Percentiles rank a stretch among this genome's conserved stretches.
Conservation (phyloP, 2,329 filamentous ascomycete species). For the Pseudogymnoascus verrucosus region DNA sequence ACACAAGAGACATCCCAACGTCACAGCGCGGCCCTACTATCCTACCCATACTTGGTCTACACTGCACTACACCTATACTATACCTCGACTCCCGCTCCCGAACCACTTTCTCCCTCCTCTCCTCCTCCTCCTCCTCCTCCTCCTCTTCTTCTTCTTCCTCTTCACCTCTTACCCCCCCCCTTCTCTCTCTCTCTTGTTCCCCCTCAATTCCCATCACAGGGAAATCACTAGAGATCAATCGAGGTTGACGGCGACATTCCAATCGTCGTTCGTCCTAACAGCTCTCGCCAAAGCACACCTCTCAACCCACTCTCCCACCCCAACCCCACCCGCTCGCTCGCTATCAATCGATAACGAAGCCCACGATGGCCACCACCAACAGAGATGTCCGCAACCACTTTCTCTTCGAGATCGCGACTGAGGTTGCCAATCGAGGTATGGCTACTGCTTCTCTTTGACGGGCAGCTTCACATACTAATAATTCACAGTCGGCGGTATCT, state of each 20-base stretch:
- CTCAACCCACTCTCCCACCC: background rate
- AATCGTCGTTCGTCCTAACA: background rate
- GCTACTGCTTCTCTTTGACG: slow-evolving; percentile 13
- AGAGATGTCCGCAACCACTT: slow-evolving; percentile 86
- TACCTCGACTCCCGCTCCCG: background rate
- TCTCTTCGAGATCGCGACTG: slow-evolving; percentile 93
- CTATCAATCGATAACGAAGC: background rate
- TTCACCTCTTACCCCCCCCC: background rate
- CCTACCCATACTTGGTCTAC: background rate
- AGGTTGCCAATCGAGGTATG: slow-evolving; percentile 91
- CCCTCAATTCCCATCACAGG: background rate
- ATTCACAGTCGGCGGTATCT: slow-evolving; percentile 81
- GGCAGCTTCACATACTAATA: slow-evolving; percentile 12
- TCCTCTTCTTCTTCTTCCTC: too few species aligned
- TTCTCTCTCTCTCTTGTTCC: background rate
- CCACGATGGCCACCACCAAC: slow-evolving; percentile 14
- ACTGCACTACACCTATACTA: background rate
- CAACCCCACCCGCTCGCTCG: background rate
- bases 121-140: too few species aligned
- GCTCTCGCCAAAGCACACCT: background rate
- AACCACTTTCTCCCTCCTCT: background rate
- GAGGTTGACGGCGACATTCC: background rate
- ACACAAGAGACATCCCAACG: background rate
- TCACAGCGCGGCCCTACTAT: background rate
- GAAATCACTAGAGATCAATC: background rate